Conservation (phyloP, 208 protist species). For the Trypanosoma lewisi region DNA sequence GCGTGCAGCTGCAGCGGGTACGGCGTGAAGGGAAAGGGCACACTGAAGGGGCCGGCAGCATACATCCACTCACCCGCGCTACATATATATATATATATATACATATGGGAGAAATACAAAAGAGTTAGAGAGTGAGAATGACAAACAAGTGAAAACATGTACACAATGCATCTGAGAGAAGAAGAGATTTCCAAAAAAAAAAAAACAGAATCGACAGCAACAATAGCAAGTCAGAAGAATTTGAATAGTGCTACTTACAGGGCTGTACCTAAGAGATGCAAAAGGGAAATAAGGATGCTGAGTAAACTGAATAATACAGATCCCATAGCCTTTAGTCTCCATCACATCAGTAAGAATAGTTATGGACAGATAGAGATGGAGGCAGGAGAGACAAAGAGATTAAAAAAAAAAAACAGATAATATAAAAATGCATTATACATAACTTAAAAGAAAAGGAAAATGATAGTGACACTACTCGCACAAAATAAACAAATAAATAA, state of each 20-base stretch:
- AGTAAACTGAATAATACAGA: no score
- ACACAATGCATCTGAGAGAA: no score
- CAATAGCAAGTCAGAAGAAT: no score
- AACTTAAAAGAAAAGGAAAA: not conserved
- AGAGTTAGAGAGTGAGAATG: not conserved
- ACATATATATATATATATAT: no score
- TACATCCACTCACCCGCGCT: constrained; percentile 9
- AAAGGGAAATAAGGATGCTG: no score
- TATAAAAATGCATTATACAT: not conserved
- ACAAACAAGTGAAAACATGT: no score
- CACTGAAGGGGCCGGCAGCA: constrained; percentile 42
- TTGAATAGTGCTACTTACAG: no score
- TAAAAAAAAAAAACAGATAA: not conserved
- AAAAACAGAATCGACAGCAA: no score
- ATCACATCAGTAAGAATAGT: not conserved
- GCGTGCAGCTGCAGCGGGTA: constrained; percentile 79
- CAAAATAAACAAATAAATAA: constrained; percentile 2
- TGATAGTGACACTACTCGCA: not conserved
- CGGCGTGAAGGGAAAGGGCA: constrained; percentile 78
- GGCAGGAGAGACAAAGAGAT: not conserved
- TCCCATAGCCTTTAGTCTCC: no score
- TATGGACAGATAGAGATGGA: not conserved
- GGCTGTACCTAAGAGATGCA: no score
- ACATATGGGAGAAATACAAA: not conserved
- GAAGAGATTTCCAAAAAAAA: no score